phyloP scores from a whole-genome alignment of 1,284 basidiomycete genomes.

The Trametes hirsuta region DNA sequence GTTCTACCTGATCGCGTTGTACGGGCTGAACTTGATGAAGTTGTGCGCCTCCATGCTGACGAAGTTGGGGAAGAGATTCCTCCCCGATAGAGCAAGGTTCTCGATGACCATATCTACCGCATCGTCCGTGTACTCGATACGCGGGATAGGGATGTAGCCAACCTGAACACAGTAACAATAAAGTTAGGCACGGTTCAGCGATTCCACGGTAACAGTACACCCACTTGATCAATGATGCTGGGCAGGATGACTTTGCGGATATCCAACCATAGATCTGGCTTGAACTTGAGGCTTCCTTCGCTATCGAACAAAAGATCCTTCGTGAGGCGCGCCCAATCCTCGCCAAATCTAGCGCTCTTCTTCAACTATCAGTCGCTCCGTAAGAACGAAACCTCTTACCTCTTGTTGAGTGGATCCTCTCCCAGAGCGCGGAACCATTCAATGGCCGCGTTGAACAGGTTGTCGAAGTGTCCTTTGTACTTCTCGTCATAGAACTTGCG shows the following conservation, averaged over 20 bases:
- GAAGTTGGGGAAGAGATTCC: conserved; percentile 83
- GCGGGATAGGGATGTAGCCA: conserved; percentile 90
- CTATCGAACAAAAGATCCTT: conserved; percentile 61
- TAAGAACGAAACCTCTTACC: conserved; percentile 26
- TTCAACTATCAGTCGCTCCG: neutral
- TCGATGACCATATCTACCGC: conserved; percentile 88
- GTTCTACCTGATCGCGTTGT: conserved; percentile 48
- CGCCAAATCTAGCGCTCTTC: conserved; percentile 53
- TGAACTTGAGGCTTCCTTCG: conserved; percentile 89
- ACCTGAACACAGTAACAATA: conserved; percentile 49
- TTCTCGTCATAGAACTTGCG: conserved; percentile 82
- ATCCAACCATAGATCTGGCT: conserved; percentile 87
- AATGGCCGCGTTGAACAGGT: conserved; percentile 71
- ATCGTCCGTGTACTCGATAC: conserved; percentile 88
- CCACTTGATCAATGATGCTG: conserved; percentile 70
- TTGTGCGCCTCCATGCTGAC: conserved; percentile 85
- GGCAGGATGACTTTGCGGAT: conserved; percentile 86
- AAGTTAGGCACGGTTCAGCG: neutral
- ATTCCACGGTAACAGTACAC: conserved; percentile 16
- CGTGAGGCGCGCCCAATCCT: conserved; percentile 84
- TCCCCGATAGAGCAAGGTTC: conserved; percentile 88
- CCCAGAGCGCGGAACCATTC: conserved; percentile 84
- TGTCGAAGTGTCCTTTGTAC: conserved; percentile 86
- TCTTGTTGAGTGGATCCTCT: conserved; percentile 82
- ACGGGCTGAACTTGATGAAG: conserved; percentile 81